A percentile compares a stretch with the other conserved stretches of the same genome.
These are phyloP conservation scores for Russula olivacea DNA, from an alignment of 768 basidiomycete species.

Conservation along the genomic window DNA sequence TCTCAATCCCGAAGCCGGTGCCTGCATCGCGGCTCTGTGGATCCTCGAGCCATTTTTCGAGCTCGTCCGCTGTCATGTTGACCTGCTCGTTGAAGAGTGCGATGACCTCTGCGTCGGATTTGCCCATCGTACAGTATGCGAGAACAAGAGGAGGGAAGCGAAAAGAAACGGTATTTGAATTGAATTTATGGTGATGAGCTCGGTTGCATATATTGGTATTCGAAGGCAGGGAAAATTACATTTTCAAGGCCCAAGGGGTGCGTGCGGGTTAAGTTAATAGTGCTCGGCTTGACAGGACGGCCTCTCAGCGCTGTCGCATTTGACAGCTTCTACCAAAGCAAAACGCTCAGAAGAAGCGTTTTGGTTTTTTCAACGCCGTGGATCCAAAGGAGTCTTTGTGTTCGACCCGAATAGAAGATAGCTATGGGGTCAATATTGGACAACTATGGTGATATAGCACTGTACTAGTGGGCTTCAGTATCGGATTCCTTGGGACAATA, in stretches of 20 bases:
- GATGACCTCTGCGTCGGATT: conserved; percentile 31
- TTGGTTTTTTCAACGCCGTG: not conserved
- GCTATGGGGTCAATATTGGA: too few species aligned
- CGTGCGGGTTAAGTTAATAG: too few species aligned
- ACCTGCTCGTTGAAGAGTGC: conserved; percentile 31
- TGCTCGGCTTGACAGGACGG: too few species aligned
- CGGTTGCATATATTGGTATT: not conserved
- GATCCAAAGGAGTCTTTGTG: not conserved
- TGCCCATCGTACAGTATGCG: conserved; percentile 24
- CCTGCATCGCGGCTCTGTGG: conserved; percentile 32
- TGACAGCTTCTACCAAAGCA: not conserved
- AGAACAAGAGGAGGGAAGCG: not conserved
- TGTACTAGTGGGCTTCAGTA: too few species aligned
- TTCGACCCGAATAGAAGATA: not conserved
- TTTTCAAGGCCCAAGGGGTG: not conserved
- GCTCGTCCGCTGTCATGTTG: conserved; percentile 33
- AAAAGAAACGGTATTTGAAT: too few species aligned
- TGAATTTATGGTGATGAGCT: too few species aligned
- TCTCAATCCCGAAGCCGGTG: conserved; percentile 32
- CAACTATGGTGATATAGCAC: too few species aligned
- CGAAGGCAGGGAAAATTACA: not conserved
- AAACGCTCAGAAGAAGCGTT: not conserved
- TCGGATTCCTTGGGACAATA: too few species aligned
- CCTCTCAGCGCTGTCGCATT: too few species aligned
- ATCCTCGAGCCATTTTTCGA: conserved; percentile 32